phyloP scores from a whole-genome alignment of 2,329 filamentous ascomycete genomes.

The Epichloe brachyelytri region DNA sequence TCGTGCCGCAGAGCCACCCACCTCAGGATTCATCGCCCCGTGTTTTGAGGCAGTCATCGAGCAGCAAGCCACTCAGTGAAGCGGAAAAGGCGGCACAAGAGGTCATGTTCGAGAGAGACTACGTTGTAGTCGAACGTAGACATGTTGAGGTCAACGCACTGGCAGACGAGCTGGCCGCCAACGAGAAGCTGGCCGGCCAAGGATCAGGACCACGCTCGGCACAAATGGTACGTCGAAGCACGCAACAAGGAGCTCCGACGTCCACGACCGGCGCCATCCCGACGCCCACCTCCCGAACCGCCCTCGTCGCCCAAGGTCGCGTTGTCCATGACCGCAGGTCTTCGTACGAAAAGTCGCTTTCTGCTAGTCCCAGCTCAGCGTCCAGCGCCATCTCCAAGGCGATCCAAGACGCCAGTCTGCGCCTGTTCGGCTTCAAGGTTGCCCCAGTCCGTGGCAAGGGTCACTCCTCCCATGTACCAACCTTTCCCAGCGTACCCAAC shows the following conservation, averaged over 20 bases:
- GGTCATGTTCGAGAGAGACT: conserved; percentile 81
- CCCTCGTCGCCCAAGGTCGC: conserved; percentile 60
- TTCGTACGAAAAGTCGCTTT: conserved; percentile 67
- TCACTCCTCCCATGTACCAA: conserved; percentile 62
- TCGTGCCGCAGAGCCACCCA: conserved; percentile 21
- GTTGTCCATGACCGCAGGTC: conserved; percentile 60
- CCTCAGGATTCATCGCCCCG: conserved; percentile 4
- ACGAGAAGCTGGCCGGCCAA: conserved; percentile 46
- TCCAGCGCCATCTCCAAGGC: conserved; percentile 91
- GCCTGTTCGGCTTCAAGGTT: conserved; percentile 59
- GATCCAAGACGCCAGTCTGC: conserved; percentile 77
- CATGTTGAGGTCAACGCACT: conserved; percentile 95
- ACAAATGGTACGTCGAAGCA: conserved; percentile 60
- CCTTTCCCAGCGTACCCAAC: conserved; percentile 78
- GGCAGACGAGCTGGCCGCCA: conserved; percentile 85
- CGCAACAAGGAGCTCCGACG: conserved; percentile 60
- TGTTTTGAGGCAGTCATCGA: conserved; percentile 12
- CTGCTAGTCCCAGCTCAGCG: conserved; percentile 56
- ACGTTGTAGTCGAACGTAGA: conserved; percentile 89
- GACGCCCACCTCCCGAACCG: conserved; percentile 53
- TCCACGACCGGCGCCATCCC: conserved; percentile 58
- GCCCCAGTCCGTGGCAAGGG: conserved; percentile 54
- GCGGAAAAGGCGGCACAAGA: conserved; percentile 70
- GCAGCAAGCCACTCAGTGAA: conserved; percentile 32
- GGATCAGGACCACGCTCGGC: conserved; percentile 43